A percentile compares a stretch with the other conserved stretches of the same genome.
Evolutionary conservation across 768 basidiomycete species (phyloP).

Genomic region (Tubosaeta sp.): DNA sequence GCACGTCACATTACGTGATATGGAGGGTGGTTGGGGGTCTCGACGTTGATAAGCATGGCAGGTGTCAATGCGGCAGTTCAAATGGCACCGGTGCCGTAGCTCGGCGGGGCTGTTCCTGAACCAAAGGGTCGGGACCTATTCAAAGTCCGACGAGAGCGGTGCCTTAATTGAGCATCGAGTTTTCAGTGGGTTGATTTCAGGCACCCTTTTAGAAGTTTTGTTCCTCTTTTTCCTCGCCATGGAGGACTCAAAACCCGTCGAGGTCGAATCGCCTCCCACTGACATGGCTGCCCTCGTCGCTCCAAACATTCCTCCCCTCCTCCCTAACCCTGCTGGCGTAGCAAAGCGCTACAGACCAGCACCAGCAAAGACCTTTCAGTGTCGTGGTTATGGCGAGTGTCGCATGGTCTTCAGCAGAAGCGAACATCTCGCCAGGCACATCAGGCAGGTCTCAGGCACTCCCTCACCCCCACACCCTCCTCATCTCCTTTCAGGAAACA

Average conservation of each 20-base stretch:
- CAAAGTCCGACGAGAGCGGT: slow-evolving; percentile 32
- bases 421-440: slow-evolving; percentile 94
- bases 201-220: slow-evolving; percentile 32
- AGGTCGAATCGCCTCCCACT: slow-evolving; percentile 1
- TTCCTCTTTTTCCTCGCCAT: slow-evolving; percentile 33
- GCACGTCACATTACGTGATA: background rate
- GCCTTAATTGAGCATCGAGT: slow-evolving; percentile 33
- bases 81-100: slow-evolving; percentile 32
- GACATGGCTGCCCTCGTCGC: slow-evolving; percentile 35
- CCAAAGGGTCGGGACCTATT: slow-evolving; percentile 20
- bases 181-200: slow-evolving; percentile 31
- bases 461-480: slow-evolving; percentile 14
- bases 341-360: slow-evolving; percentile 74
- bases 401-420: slow-evolving; percentile 94
- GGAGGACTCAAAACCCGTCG: slow-evolving; percentile 34
- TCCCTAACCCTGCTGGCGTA: slow-evolving; percentile 25
- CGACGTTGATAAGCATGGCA: slow-evolving; percentile 13
- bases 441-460: slow-evolving; percentile 59
- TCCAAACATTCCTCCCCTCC: slow-evolving; percentile 13
- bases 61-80: slow-evolving; percentile 19
- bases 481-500: slow-evolving; percentile 69
- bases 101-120: slow-evolving; percentile 34
- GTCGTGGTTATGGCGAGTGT: slow-evolving; percentile 92
- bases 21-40: slow-evolving; percentile 22
- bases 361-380: slow-evolving; percentile 92